phyloP scores from a whole-genome alignment of 2,329 filamentous ascomycete genomes.

The Intubia oerlemansii region DNA sequence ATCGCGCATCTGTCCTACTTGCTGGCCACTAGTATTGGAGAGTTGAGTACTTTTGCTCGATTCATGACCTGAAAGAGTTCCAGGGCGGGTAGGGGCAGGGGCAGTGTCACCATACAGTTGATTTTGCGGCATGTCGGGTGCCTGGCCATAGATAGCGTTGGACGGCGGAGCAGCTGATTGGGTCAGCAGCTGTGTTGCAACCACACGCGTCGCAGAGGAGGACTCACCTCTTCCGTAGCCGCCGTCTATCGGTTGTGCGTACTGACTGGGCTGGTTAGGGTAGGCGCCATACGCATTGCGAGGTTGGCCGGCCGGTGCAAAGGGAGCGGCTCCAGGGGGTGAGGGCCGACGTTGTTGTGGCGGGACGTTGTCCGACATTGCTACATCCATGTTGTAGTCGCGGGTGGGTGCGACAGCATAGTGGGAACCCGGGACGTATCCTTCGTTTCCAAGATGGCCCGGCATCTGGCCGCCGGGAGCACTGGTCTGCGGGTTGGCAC shows the following conservation, averaged over 20 bases:
- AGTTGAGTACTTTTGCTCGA: conserved; percentile 7
- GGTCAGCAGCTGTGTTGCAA: no score
- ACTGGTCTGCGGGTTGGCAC: no score
- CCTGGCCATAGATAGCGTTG: no score
- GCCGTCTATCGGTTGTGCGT: conserved; percentile 5
- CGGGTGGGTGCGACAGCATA: conserved; percentile 4
- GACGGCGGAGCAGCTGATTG: no score
- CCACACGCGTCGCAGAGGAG: no score
- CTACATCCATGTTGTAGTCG: conserved; percentile 5
- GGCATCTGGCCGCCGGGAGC: no score
- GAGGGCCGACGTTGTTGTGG: conserved; percentile 4
- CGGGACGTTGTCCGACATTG: conserved; percentile 5
- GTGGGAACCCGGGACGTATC: conserved; percentile 5
- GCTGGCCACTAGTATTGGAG: conserved; percentile 5
- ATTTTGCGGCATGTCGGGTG: no score
- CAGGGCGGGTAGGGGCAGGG: conserved; percentile 6
- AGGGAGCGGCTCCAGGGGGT: conserved; percentile 2
- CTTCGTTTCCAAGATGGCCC: no score
- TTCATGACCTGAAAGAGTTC: conserved; percentile 3
- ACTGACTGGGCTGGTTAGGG: conserved; percentile 3
- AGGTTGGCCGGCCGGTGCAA: conserved; percentile 2
- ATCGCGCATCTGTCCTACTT: conserved; percentile 2
- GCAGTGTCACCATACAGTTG: no score
- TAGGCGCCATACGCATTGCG: conserved; percentile 1
- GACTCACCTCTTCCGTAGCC: conserved; percentile 7